Evolutionary conservation across 169 alveolate species (phyloP).

Genomic region (Plasmodium adleri): DNA sequence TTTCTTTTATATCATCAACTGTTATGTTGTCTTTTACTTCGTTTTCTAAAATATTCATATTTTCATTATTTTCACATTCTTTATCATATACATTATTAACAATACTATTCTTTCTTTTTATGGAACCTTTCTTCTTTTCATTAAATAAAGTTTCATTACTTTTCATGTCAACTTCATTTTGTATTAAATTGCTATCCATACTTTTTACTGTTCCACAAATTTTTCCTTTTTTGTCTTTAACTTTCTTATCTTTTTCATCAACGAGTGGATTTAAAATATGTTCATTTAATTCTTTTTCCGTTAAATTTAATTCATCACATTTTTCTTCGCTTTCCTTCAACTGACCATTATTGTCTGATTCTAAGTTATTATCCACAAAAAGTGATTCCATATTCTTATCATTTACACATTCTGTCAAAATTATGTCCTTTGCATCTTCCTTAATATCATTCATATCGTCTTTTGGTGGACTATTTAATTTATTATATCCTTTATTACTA

Average conservation of each 20-base stretch:
- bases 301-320: not conserved
- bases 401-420: not conserved
- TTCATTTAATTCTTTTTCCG: conserved; percentile 15
- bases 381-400: not conserved
- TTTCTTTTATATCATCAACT: not conserved
- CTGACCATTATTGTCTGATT: not conserved
- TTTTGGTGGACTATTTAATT: not conserved
- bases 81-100: not conserved
- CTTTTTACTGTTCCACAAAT: conserved; percentile 1
- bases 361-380: not conserved
- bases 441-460: not conserved
- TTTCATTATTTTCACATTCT: not conserved
- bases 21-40: not conserved
- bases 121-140: conserved; percentile 12
- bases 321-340: not conserved
- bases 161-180: not conserved
- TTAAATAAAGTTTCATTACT: conserved; percentile 3
- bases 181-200: not conserved
- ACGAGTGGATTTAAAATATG: not conserved
- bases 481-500: not conserved
- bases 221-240: conserved; percentile 26
- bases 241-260: conserved; percentile 12
- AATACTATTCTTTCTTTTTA: conserved; percentile 15
- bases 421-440: not conserved
- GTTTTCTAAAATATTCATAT: not conserved